Conservation (phyloP, 495 filamentous ascomycete species). For the Penicillium chermesinum region DNA sequence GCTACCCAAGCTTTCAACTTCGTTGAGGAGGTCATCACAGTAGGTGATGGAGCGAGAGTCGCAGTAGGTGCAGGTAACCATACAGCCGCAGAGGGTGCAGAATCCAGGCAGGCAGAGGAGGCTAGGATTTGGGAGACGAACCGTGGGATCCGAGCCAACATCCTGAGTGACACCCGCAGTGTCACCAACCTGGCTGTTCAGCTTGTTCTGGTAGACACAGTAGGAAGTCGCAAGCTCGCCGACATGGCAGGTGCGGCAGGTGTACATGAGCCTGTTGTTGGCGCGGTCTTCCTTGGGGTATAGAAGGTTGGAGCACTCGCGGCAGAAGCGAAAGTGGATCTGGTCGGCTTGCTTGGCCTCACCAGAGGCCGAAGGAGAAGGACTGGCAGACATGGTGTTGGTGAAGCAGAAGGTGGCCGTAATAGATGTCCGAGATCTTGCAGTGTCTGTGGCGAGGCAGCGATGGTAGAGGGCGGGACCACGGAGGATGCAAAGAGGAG, state of each 20-base stretch:
- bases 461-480: not conserved
- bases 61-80: constrained; percentile 46
- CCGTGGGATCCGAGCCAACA: constrained; percentile 94
- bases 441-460: no score
- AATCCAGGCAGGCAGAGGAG: constrained; percentile 36
- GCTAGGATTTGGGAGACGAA: constrained; percentile 52
- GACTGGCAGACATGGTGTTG: constrained; percentile 56
- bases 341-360: constrained; percentile 62
- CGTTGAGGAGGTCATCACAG: not conserved
- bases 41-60: constrained; percentile 19
- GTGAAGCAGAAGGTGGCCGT: not conserved
- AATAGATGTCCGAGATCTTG: no score
- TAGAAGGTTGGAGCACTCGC: constrained; percentile 97
- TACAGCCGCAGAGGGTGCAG: constrained; percentile 50
- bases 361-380: constrained; percentile 49
- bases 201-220: constrained; percentile 88
- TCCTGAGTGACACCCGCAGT: constrained; percentile 97
- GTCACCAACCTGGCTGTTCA: constrained; percentile 83
- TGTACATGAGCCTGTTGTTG: constrained; percentile 62
- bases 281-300: constrained; percentile 87
- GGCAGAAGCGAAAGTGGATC: constrained; percentile 93
- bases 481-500: no score
- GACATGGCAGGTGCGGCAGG: constrained; percentile 88
- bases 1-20: not conserved
- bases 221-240: constrained; percentile 76